Evolutionary conservation across 2,329 filamentous ascomycete genomes (phyloP).

Genomic region (Penicillium sp.): DNA sequence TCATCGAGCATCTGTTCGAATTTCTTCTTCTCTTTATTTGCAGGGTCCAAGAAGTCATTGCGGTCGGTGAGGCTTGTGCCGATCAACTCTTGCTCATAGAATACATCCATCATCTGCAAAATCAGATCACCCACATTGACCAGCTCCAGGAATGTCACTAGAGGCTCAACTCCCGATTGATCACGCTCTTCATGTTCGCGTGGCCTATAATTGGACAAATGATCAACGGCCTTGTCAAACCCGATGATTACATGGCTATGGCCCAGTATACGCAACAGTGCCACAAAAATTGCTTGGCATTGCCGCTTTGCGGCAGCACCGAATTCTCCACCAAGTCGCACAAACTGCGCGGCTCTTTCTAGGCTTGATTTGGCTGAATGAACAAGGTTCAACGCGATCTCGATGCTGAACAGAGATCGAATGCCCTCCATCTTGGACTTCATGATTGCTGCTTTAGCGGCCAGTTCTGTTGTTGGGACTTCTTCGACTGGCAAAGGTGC

Average conservation of each 20-base stretch:
- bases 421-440: conserved; percentile 93
- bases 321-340: conserved; percentile 75
- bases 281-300: conserved; percentile 86
- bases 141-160: conserved; percentile 94
- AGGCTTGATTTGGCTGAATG: conserved; percentile 86
- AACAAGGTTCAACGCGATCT: conserved; percentile 87
- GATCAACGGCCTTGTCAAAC: conserved; percentile 88
- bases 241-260: conserved; percentile 87
- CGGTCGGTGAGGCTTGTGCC: conserved; percentile 81
- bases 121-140: conserved; percentile 98
- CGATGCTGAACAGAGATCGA: conserved; percentile 92
- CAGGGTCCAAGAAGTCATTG: conserved; percentile 92
- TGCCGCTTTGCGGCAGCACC: conserved; percentile 85
- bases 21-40: conserved; percentile 93
- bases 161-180: conserved; percentile 77
- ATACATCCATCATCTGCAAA: conserved; percentile 98
- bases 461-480: conserved; percentile 85
- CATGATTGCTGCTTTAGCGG: conserved; percentile 97
- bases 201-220: conserved; percentile 89
- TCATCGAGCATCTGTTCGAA: conserved; percentile 99
- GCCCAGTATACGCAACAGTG: conserved; percentile 80
- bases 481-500: conserved; percentile 55
- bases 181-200: conserved; percentile 69
- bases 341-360: conserved; percentile 82
- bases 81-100: conserved; percentile 93